Evolutionary conservation across 768 basidiomycete species (phyloP).

Genomic region (Boletus pseudo-olivaceus): DNA sequence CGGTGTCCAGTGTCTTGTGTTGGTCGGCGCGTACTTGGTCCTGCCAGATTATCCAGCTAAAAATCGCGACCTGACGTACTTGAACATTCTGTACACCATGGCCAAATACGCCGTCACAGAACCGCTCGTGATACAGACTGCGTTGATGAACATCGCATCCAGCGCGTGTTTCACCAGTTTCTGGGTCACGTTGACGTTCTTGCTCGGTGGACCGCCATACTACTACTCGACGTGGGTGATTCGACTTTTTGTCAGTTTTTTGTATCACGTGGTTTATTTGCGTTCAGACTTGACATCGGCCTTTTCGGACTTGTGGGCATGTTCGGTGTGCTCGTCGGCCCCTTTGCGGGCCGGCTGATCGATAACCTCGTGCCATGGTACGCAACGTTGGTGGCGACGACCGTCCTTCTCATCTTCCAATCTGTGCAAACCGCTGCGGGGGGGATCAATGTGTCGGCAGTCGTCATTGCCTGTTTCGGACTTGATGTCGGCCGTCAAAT

Average conservation of each 20-base stretch:
- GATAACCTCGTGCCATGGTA: slow-evolving; percentile 78
- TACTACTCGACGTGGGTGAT: slow-evolving; percentile 61
- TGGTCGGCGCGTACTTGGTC: slow-evolving; percentile 55
- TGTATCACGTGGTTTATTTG: not conserved
- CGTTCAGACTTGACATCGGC: slow-evolving; percentile 53
- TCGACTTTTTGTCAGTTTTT: not conserved
- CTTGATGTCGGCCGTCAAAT: slow-evolving; percentile 75
- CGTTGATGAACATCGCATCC: slow-evolving; percentile 56
- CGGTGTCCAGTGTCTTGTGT: slow-evolving; percentile 60
- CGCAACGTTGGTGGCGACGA: slow-evolving; percentile 56
- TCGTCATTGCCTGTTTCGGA: slow-evolving; percentile 66
- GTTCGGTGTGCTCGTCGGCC: slow-evolving; percentile 67
- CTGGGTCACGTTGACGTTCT: slow-evolving; percentile 79
- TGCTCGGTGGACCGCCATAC: slow-evolving; percentile 75
- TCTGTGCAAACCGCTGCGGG: slow-evolving; percentile 66
- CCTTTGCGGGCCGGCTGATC: slow-evolving; percentile 63
- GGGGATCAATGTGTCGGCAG: slow-evolving; percentile 64
- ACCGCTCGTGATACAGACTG: slow-evolving; percentile 69
- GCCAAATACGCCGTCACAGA: slow-evolving; percentile 72
- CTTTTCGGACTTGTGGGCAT: slow-evolving; percentile 73
- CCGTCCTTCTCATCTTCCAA: slow-evolving; percentile 49
- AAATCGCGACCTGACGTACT: slow-evolving; percentile 61
- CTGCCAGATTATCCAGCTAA: slow-evolving; percentile 87
- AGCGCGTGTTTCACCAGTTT: slow-evolving; percentile 59
- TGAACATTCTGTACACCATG: slow-evolving; percentile 72